Evolutionary conservation across 768 basidiomycete species (phyloP).

Genomic region (Clitopilus hobsonii): DNA sequence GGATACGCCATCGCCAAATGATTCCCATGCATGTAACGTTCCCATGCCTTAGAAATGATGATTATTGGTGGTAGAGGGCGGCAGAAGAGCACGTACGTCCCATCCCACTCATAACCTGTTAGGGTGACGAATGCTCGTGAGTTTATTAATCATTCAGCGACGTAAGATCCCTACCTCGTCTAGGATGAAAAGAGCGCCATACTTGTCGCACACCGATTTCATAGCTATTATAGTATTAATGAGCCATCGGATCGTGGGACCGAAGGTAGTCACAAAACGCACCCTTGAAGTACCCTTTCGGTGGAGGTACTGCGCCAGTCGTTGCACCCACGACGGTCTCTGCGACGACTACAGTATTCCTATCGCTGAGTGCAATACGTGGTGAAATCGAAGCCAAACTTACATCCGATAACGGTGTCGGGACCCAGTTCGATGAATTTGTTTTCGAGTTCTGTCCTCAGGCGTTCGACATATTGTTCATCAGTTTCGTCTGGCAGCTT

Average conservation of each 20-base stretch:
- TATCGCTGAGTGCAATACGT: background rate
- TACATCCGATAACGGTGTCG: constrained; percentile 79
- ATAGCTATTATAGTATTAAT: too few species aligned
- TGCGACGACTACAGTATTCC: constrained; percentile 53
- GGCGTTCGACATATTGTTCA: constrained; percentile 73
- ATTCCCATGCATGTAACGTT: constrained; percentile 83
- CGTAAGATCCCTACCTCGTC: constrained; percentile 57
- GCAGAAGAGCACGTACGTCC: constrained; percentile 53
- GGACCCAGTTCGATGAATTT: constrained; percentile 83
- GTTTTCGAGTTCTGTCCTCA: constrained; percentile 77
- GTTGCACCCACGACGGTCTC: constrained; percentile 88
- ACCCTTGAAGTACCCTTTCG: constrained; percentile 78
- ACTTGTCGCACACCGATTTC: constrained; percentile 78
- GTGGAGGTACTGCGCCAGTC: constrained; percentile 69
- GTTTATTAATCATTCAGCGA: background rate
- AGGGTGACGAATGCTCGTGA: background rate
- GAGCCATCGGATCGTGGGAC: background rate
- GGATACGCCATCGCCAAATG: constrained; percentile 67
- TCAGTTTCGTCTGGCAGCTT: constrained; percentile 64
- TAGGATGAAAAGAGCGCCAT: constrained; percentile 73
- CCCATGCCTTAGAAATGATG: constrained; percentile 61
- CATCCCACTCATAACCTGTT: constrained; percentile 82
- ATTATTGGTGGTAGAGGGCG: background rate
- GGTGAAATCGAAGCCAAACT: constrained; percentile 22
- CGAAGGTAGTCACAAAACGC: background rate